Base-by-base conservation (phyloP, 164 flowering plant genomes). In the Paratinospora sagittata region DNA sequence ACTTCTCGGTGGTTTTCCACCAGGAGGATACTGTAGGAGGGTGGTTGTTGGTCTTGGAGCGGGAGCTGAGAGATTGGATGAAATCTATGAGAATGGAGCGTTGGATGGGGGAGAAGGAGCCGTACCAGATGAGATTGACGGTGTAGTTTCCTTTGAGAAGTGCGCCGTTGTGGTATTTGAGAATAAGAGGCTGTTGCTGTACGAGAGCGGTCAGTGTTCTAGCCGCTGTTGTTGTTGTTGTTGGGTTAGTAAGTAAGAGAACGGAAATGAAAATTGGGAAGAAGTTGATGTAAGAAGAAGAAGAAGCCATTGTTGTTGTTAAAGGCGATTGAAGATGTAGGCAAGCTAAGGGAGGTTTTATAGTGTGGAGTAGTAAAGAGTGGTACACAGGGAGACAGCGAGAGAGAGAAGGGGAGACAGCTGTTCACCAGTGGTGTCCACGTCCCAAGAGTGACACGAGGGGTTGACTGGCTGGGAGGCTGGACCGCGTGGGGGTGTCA, bases 111-210 rank as follows among this genome's bases (percentile, higher is more conserved):
- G 71, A 17, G 78, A 90, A 90, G 24, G 21, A 21, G 9, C 75
- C 75, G 21, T 73, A 73, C 95, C 95, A 89, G 57, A 88, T 74
- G 64, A 89, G 78, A 58, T 89, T 84, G 27, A 87, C 75, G 52
- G 87, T 73, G 78, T 82, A 52, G 34, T 81, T 81, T 17, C 96
- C 92, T n/a, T 82, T 85, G n/a, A 90, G 85, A 17, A 90, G 86
- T 0, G 74, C 77, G 26, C 96, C 96, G 57, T 87, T 84, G 82
- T 90, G 96, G 80, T 90, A 86, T n/a, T 81, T 75, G 49, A 86
- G 84, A 6, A 80, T 47, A 0, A 86, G 74, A 0, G 86, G 86
- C n/a, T 78, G 84, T 19, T 85, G 68, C 52, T 83, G 36, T 1
- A 82, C 88, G 0, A 85, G 82, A 61, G 66, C 78, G 0, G 77